phyloP scores from a whole-genome alignment of 257 asterid genomes.

The Nicotiana sylvestris region DNA sequence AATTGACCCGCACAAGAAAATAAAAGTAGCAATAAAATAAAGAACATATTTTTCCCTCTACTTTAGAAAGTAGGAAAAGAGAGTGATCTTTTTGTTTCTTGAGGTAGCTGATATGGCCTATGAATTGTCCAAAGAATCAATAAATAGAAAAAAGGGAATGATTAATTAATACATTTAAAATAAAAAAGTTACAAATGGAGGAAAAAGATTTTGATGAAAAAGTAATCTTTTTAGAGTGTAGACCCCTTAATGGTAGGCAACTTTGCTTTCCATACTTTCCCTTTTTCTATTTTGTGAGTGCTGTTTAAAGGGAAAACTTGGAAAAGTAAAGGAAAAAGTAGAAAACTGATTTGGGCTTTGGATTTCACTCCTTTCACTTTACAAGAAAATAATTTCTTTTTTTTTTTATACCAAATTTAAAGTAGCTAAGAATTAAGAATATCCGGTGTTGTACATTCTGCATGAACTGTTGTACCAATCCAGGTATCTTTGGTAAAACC shows the following conservation, averaged over 20 bases:
- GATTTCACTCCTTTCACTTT: conserved; percentile 20
- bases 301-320: conserved; percentile 25
- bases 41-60: background rate
- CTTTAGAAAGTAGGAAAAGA: conserved; percentile 20
- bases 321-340: conserved; percentile 28
- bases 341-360: conserved; percentile 35
- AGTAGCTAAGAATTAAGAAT: no score
- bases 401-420: background rate
- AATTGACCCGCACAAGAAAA: background rate
- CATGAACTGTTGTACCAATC: no score
- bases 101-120: background rate
- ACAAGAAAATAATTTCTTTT: background rate
- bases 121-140: background rate
- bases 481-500: background rate
- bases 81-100: conserved; percentile 10
- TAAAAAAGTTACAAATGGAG: conserved; percentile 12
- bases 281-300: conserved; percentile 33
- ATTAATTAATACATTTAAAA: background rate
- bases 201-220: conserved; percentile 24
- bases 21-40: conserved; percentile 1
- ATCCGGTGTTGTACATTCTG: no score
- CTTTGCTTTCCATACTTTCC: conserved; percentile 23
- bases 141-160: background rate
- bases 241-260: conserved; percentile 52
- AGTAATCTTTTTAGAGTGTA: conserved; percentile 30